Evolutionary conservation across 2,329 filamentous ascomycete genomes (phyloP).

Genomic region (Neocucurbitaria cava): DNA sequence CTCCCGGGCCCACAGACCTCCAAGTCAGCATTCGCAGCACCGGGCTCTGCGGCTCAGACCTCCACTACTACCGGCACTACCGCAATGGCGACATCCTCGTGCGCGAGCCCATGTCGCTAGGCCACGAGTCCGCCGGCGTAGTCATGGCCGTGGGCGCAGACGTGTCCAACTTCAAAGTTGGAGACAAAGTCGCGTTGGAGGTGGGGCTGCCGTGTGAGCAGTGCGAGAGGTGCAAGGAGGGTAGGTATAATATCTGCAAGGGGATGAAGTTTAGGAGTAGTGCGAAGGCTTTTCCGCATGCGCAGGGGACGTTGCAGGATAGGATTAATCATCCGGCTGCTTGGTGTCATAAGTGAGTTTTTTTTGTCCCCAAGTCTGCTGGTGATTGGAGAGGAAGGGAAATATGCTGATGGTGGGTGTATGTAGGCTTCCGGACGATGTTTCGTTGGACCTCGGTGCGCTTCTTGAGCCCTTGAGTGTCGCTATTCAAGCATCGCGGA

Average conservation of each 20-base stretch:
- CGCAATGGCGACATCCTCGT: slow-evolving; percentile 87
- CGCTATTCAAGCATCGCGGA: slow-evolving; percentile 64
- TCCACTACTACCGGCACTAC: slow-evolving; percentile 87
- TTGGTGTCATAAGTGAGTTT: slow-evolving; percentile 62
- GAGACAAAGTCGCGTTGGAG: slow-evolving; percentile 91
- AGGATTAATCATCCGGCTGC: slow-evolving; percentile 66
- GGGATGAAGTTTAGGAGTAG: slow-evolving; percentile 65
- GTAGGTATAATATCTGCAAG: slow-evolving; percentile 69
- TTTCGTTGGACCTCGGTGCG: slow-evolving; percentile 64
- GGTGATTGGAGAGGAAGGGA: too few relatives aligned
- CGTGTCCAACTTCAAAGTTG: slow-evolving; percentile 69
- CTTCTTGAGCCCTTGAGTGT: slow-evolving; percentile 68
- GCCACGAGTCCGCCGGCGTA: slow-evolving; percentile 79
- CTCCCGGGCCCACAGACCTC: slow-evolving; percentile 62
- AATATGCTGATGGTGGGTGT: slow-evolving; percentile 6
- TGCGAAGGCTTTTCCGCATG: slow-evolving; percentile 67
- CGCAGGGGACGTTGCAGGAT: slow-evolving; percentile 69
- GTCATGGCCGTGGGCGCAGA: slow-evolving; percentile 73
- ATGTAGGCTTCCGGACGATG: slow-evolving; percentile 56
- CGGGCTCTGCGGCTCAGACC: slow-evolving; percentile 74
- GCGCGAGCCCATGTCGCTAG: slow-evolving; percentile 80
- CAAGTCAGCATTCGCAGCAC: slow-evolving; percentile 70
- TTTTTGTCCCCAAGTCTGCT: fast-evolving
- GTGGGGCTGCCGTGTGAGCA: slow-evolving; percentile 83
- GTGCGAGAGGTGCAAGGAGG: slow-evolving; percentile 62